Evolutionary conservation across 1,284 basidiomycete genomes (phyloP), one percentile per base, ranked within the genome.

Genomic region (Fomitopsis palustris): DNA sequence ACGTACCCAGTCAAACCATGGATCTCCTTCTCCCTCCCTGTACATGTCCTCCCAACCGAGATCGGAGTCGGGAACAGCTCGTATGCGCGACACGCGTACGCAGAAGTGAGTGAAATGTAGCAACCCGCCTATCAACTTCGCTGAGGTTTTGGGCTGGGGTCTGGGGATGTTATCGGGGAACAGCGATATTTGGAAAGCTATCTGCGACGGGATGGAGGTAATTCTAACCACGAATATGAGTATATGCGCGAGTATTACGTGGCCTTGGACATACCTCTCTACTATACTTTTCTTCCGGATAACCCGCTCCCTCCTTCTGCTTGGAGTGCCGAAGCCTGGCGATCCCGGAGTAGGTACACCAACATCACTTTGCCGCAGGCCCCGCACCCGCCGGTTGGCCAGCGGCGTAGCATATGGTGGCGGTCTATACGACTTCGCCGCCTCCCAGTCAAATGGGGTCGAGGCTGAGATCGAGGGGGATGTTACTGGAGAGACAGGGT

Each of bases 1-100:
- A 49, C 85, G 63, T 54, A 90, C 90, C 90, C 89, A 92, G 72
- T 90, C 85, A 62, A 91, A 86, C 89, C 89, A 92, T 6, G 84
- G 77, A n/a, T 77, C 74, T 27, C 80, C 80, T 65, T 83, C 79
- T 56, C 75, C 82, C 68, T 88, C 87, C 62, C 78, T 80, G 61
- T 87, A 85, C 76, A 90, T 83, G 68, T 89, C 85, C 65, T 91
- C 88, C 88, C 89, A 92, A 6, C 84, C 86, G 25, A 85, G 66
- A 62, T 91, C 87, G 7, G 86, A 83, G 60, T 88, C 86, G 2
- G 80, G 80, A 1, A 84, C 75, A 27, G 76, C 73, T 27, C 82
- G 79, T 55, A 84, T 74, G 62, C 86, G 82, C 59, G 80, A 79
- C 37, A 89, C 74, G 61, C 89, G 80, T 37, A 88, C 76, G 66